Evolutionary conservation across 2,329 filamentous ascomycete genomes (phyloP).

Genomic region (Macrophomina tecta): DNA sequence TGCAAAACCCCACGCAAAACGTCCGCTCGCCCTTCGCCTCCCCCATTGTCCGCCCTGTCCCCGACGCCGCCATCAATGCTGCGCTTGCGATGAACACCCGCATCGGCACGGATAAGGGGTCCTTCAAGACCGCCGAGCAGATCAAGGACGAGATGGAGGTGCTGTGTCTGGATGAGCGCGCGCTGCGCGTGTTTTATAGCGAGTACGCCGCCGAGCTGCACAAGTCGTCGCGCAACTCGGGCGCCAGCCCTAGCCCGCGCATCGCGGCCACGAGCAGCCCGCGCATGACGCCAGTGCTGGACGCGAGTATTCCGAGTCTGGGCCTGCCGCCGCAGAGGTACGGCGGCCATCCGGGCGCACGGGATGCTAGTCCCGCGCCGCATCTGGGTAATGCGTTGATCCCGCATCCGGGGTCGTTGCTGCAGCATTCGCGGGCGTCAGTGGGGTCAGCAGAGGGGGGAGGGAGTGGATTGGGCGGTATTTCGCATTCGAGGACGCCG

Average conservation of each 20-base stretch:
- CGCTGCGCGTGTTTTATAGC: slow-evolving; percentile 51
- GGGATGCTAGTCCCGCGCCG: slow-evolving; percentile 14
- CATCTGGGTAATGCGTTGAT: slow-evolving; percentile 8
- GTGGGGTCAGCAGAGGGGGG: neutral
- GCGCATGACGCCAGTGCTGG: slow-evolving; percentile 35
- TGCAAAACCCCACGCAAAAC: slow-evolving; percentile 29
- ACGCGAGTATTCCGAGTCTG: slow-evolving; percentile 51
- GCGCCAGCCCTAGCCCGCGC: no score
- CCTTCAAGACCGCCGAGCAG: slow-evolving; percentile 40
- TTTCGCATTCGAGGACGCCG: slow-evolving; percentile 15
- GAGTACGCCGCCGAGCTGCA: slow-evolving; percentile 43
- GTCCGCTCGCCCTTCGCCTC: slow-evolving; percentile 40
- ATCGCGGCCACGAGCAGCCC: slow-evolving; percentile 15
- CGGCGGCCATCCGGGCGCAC: neutral
- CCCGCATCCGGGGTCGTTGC: neutral
- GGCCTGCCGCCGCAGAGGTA: slow-evolving; percentile 44
- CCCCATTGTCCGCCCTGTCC: slow-evolving; percentile 43
- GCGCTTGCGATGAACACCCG: neutral
- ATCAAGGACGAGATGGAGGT: slow-evolving; percentile 53
- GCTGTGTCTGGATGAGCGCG: slow-evolving; percentile 50
- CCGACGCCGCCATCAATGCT: slow-evolving; percentile 36
- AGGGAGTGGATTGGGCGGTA: neutral
- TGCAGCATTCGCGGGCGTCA: neutral
- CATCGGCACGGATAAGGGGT: slow-evolving; percentile 12
- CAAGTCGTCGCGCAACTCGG: neutral